These are phyloP conservation scores for Pseudocercospora cruenta DNA, from an alignment of 2,329 filamentous ascomycete genomes.

Conservation along the genomic window DNA sequence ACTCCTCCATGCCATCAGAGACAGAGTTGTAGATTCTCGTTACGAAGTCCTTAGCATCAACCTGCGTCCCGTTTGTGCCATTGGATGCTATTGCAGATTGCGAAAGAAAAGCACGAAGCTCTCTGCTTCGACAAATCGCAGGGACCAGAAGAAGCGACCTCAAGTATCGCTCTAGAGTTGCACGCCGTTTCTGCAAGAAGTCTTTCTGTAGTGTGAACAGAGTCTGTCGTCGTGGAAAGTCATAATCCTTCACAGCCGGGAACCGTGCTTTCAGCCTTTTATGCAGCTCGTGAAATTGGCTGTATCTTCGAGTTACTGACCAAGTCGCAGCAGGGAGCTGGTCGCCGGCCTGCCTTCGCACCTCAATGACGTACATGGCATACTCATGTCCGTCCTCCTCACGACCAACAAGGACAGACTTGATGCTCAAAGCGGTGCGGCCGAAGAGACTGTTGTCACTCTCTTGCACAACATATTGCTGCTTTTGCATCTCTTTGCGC, in stretches of 20 bases:
- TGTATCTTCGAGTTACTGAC: constrained; percentile 90
- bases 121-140: constrained; percentile 90
- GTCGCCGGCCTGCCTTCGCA: constrained; percentile 85
- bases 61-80: constrained; percentile 65
- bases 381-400: constrained; percentile 94
- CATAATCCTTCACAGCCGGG: constrained; percentile 82
- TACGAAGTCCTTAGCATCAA: constrained; percentile 76
- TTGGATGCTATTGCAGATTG: constrained; percentile 72
- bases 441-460: constrained; percentile 97
- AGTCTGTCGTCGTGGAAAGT: constrained; percentile 88
- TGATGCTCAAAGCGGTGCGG: constrained; percentile 84
- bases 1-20: constrained; percentile 96
- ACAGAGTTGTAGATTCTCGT: constrained; percentile 95
- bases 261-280: constrained; percentile 84
- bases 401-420: constrained; percentile 86
- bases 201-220: constrained; percentile 97
- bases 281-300: constrained; percentile 94
- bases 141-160: constrained; percentile 73
- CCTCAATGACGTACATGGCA: constrained; percentile 90
- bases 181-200: constrained; percentile 85
- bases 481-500: constrained; percentile 90
- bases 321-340: constrained; percentile 96
- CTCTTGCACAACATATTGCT: constrained; percentile 96
- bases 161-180: constrained; percentile 84
- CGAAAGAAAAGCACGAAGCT: constrained; percentile 88